Evolutionary conservation across 768 basidiomycete genomes (phyloP), one percentile per base, ranked within the genome.

Genomic region (Clavulina sp.): DNA sequence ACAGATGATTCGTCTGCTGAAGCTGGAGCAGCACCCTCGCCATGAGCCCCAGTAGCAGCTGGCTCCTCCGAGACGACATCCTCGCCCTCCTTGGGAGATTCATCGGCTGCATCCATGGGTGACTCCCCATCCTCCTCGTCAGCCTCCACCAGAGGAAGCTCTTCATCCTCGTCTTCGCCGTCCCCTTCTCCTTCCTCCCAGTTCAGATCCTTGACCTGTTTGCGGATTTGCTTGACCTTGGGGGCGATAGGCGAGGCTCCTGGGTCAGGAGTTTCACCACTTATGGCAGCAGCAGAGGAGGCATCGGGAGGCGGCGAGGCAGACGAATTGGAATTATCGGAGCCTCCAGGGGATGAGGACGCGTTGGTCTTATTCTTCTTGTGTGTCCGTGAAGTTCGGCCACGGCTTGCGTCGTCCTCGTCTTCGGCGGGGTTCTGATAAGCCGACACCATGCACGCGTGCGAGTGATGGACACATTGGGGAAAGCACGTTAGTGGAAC

Each of bases 161-260:
- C n/a, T 23, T 48, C 28, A 21, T 52, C 51, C 36, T 38, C 36
- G 21, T 13, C 13, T 38, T 13, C 36, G 21, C 28, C 48, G 28
- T 18, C n/a, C 7, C 7, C 40, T 9, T 21, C 46, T 13, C 48
- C 6, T 52, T 74, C 77, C 61, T 72, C 70, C 82, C 81, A 82
- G 60, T 69, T 77, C 56, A 84, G 73, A 60, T 84, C 83, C 62
- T 83, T 81, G 30, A 84, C 81, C 26, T 80, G 79, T 60, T 78
- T 78, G 56, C 80, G 83, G 58, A 84, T 82, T 66, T 84, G 82
- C 49, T 80, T 73, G 53, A 81, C 76, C 68, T 81, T 84, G 26
- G 13, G 16, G 51, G 28, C 18, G 50, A 41, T 24, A 53, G 34
- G 49, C 18, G 6, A 52, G 43, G 9, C 26, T 50, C 26, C 51